Base-by-base conservation (phyloP, 1,284 basidiomycete species). In the Cerioporus squamosus region DNA sequence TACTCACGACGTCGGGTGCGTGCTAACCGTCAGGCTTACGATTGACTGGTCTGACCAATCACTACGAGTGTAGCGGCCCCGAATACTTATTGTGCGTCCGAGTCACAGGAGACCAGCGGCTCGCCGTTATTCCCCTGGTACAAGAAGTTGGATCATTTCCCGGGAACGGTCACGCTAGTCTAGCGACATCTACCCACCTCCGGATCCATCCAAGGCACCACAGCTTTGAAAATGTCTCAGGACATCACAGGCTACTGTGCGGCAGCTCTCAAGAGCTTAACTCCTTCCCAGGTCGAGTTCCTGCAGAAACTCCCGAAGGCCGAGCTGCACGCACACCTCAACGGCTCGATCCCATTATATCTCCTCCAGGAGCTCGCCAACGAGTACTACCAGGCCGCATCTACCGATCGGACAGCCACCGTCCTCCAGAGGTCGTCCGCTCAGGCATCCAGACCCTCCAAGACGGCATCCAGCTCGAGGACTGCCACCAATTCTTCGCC, bases 281-380 rank as follows among this genome's bases (percentile, higher is more conserved):
- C 74, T 2, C 62, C 75, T 0, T 60, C 73, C 2, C 86, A 91
- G 61, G 56, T 87, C 36, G 31, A 69, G 1, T 93, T 92, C 69
- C 72, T 93, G 45, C 75, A 82, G 54, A 61, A 62, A 2, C 77
- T 92, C 0, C 88, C 88, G 17, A 93, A 93, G 72, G 90, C 91
- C 0, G 91, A 94, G 69, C 79, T 94, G 0, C 91, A 94, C 61
- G 91, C 91, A 0, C 91, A 93, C 69, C 80, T 93, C 7, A 93
- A 93, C 65, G 91, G 91, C 1, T 93, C 84, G 8, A 93, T 94
- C 26, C 91, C 91, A 1, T 74, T 93, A 24, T 51, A 74, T 0
- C 74, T 83, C n/a, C 79, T 94, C 0, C 82, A 85, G 59, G 77
- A 84, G 17, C 82, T 94, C n/a, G 87, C 87, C 0, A 66, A 67